phyloP scores from a whole-genome alignment of 805 yeast species.

The Tetrapisispora namnaoensis region DNA sequence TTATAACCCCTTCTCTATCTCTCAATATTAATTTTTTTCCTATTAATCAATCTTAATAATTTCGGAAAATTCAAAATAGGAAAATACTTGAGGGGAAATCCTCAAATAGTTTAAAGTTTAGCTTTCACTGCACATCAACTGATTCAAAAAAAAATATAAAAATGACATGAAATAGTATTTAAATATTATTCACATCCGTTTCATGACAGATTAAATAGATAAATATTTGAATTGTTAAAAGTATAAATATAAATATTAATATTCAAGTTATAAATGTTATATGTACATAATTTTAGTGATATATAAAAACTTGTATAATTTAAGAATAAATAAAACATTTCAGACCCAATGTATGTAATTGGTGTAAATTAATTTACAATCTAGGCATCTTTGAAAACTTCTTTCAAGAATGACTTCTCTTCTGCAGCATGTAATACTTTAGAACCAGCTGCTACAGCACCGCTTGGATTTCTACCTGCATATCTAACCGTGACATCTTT shows the following conservation, averaged over 20 bases:
- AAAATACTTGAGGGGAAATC: too few relatives aligned
- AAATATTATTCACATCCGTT: too few relatives aligned
- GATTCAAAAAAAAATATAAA: too few relatives aligned
- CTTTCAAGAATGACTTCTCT: conserved; percentile 78
- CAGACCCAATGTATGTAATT: background rate
- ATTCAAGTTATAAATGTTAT: background rate
- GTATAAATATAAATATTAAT: background rate
- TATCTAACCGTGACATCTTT: conserved; percentile 55
- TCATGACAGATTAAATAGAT: too few relatives aligned
- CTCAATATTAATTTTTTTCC: too few relatives aligned
- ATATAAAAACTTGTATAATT: background rate
- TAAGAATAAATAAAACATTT: conserved; percentile 2
- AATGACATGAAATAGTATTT: too few relatives aligned
- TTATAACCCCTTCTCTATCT: too few relatives aligned
- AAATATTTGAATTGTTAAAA: background rate
- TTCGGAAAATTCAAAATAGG: too few relatives aligned
- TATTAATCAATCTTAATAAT: too few relatives aligned
- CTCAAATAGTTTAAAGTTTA: too few relatives aligned
- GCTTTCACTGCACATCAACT: background rate
- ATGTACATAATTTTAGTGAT: conserved; percentile 1
- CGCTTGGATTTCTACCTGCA: conserved; percentile 97
- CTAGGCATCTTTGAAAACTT: conserved; percentile 41
- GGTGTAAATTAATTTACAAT: background rate
- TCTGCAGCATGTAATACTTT: conserved; percentile 81
- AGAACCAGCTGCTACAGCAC: conserved; percentile 96